Percentiles rank a stretch among this genome's conserved stretches.
Conservation (phyloP, 2,329 filamentous ascomycete genomes). For the Aspergillus spinulosporus region DNA sequence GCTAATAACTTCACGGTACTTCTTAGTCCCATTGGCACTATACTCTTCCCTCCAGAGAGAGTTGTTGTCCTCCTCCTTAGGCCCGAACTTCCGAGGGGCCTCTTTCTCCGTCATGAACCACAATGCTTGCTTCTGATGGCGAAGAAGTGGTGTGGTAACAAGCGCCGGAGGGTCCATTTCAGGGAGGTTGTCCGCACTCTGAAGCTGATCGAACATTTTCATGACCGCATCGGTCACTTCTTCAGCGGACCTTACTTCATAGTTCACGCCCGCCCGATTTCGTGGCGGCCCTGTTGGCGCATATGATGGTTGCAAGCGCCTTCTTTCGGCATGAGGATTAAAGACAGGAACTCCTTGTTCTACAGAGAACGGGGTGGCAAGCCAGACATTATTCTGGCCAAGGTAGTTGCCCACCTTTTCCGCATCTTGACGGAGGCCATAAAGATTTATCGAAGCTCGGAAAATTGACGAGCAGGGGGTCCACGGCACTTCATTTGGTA, state of each 20-base stretch:
- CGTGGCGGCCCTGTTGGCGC: conserved; percentile 26
- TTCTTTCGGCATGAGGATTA: conserved; percentile 69
- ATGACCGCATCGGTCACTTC: conserved; percentile 83
- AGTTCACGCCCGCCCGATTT: conserved; percentile 31
- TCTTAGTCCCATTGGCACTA: conserved; percentile 56
- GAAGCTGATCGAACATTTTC: conserved; percentile 82
- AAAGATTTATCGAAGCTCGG: conserved; percentile 72
- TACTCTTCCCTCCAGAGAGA: conserved; percentile 74
- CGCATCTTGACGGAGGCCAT: conserved; percentile 69
- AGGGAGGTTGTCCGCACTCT: conserved; percentile 72
- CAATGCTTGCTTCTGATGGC: conserved; percentile 87
- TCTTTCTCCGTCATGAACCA: conserved; percentile 84
- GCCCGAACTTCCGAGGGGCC: conserved; percentile 60
- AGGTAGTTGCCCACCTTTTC: conserved; percentile 68
- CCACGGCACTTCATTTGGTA: conserved; percentile 64
- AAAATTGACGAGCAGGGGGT: conserved; percentile 61
- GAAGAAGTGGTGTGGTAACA: conserved; percentile 69
- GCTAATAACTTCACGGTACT: conserved; percentile 84
- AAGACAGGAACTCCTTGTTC: conserved; percentile 68
- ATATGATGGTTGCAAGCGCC: conserved; percentile 41
- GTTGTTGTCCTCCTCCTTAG: conserved; percentile 62
- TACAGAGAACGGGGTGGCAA: conserved; percentile 66
- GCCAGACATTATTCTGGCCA: conserved; percentile 63
- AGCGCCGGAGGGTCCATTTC: conserved; percentile 65
- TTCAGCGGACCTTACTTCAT: conserved; percentile 68